Evolutionary conservation across 2,329 filamentous ascomycete genomes (phyloP), one percentile per base, ranked within the genome.

Genomic region (Calonectria hawksworthii): DNA sequence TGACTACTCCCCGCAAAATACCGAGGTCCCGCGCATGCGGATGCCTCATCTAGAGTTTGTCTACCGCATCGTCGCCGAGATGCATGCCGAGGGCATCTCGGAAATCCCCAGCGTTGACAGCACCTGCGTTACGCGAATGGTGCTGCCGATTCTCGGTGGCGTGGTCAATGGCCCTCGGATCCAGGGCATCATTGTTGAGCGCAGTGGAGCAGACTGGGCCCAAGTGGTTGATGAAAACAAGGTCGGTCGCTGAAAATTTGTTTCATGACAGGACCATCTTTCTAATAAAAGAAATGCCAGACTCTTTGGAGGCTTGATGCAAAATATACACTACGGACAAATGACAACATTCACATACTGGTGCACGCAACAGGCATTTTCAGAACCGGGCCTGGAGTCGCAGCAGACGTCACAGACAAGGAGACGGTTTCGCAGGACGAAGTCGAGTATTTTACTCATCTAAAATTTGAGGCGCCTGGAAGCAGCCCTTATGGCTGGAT

Each of bases 31-130:
- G 13, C 1, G 3, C 21, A 79, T 78, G 76, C 70, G 76, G 2
- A 79, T 76, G 78, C 76, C 76, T 11, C 74, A 79, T 66, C 54
- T 78, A 0, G 76, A 79, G 26, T 75, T 78, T 50, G 75, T 79
- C 51, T 79, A 78, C 63, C 72, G 78, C 3, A 80, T 80, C 28
- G 64, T 77, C n/a, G 74, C 76, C 38, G 74, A 78, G 9, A 80
- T 80, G 75, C 70, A 77, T 34, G 70, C 76, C 34, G 36, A 74
- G 2, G 78, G 74, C 10, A 41, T 78, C 0, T 71, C 64, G 16
- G 51, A 75, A 36, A 78, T 78, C 28, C 73, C 70, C 30, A 30
- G 69, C 2, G 70, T 77, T 0, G 74, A 76, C 10, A 41, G 51
- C 21, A 78, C 76, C 2, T 59, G 73, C 5, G 63, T 59, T 11